Evolutionary conservation across 257 asterid species (phyloP).

Genomic region (Perilla frutescens): DNA sequence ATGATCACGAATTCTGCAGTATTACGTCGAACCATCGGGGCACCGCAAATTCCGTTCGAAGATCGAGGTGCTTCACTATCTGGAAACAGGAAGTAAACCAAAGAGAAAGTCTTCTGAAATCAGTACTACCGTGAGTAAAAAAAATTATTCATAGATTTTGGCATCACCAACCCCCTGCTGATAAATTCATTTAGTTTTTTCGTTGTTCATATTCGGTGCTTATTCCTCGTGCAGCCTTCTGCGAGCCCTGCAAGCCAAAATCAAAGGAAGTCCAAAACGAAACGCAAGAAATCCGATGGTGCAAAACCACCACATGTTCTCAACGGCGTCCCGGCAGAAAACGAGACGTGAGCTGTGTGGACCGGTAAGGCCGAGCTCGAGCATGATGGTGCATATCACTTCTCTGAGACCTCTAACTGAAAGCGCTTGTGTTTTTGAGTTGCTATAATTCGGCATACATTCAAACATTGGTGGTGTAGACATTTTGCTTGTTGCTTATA

Average conservation of each 20-base stretch:
- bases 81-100: constrained; percentile 46
- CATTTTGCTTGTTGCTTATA: constrained; percentile 25
- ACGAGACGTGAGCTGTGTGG: neutral
- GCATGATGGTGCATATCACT: neutral
- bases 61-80: constrained; percentile 51
- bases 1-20: constrained; percentile 40
- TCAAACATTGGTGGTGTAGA: constrained; percentile 22
- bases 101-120: constrained; percentile 38
- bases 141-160: neutral
- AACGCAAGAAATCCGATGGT: constrained; percentile 41
- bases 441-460: constrained; percentile 25
- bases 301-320: constrained; percentile 1
- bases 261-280: constrained; percentile 35
- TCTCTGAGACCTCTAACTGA: constrained; percentile 15
- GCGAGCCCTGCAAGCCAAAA: constrained; percentile 34
- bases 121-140: constrained; percentile 40
- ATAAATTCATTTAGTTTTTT: neutral
- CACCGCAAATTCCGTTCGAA: constrained; percentile 51
- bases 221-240: constrained; percentile 39
- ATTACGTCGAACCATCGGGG: constrained; percentile 46
- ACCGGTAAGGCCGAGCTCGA: neutral
- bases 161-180: neutral
- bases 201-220: neutral
- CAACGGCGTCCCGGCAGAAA: constrained; percentile 28
- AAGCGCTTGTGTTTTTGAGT: constrained; percentile 5